Evolutionary conservation across 2,329 filamentous ascomycete genomes (phyloP).

Genomic region (Lasiodiplodia theobromae): DNA sequence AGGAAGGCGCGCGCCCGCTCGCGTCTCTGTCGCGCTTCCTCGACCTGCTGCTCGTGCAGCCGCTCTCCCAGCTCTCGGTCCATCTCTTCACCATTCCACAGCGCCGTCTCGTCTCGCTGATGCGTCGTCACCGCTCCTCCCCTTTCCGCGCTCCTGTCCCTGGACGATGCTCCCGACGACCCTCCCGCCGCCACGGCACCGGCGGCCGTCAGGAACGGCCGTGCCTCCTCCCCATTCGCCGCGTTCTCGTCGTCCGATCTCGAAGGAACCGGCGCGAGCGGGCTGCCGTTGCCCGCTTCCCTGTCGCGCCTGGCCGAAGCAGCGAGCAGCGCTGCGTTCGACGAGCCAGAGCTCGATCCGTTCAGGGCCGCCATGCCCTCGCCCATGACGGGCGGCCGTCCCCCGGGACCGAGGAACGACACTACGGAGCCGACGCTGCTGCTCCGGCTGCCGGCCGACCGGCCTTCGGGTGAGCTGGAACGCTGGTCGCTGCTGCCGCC

Average conservation of each 20-base stretch:
- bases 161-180: neutral
- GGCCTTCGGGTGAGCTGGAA: neutral
- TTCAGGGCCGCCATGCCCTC: neutral
- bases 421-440: slow-evolving; percentile 13
- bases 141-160: slow-evolving; percentile 11
- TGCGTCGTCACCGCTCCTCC: neutral
- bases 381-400: slow-evolving; percentile 7
- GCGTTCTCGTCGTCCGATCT: neutral
- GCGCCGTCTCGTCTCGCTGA: neutral
- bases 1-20: slow-evolving; percentile 13
- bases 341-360: slow-evolving; percentile 7
- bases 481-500: neutral
- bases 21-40: slow-evolving; percentile 11
- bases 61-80: neutral
- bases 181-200: neutral
- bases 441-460: neutral
- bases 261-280: neutral
- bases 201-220: neutral
- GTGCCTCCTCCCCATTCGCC: neutral
- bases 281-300: neutral
- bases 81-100: slow-evolving; percentile 11
- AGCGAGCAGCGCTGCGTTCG: slow-evolving; percentile 15
- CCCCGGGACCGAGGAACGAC: slow-evolving; percentile 3
- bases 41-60: slow-evolving; percentile 1
- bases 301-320: neutral